Evolutionary conservation across 306 rosid genomes (phyloP).

Genomic region (Dalbergia cultrata): DNA sequence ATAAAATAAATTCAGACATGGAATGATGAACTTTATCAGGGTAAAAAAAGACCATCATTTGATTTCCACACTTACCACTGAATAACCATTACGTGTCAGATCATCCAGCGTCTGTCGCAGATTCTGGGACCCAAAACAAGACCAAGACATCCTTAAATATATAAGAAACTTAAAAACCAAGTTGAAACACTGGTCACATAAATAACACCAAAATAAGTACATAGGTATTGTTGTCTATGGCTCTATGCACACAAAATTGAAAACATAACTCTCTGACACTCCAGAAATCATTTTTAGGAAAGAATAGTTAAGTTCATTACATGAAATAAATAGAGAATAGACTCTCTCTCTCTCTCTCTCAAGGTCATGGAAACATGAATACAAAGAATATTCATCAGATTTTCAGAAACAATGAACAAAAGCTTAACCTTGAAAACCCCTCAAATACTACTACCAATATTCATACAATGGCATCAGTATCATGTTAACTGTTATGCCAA

Average conservation of each 20-base stretch:
- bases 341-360: too few species aligned
- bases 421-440: background rate
- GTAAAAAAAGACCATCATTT: slow-evolving; percentile 6
- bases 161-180: too few species aligned
- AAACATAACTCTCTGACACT: too few species aligned
- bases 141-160: slow-evolving; percentile 39
- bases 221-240: background rate
- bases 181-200: background rate
- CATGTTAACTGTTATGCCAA: slow-evolving; percentile 5
- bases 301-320: background rate
- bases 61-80: slow-evolving; percentile 78
- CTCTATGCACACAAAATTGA: background rate
- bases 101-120: slow-evolving; percentile 97
- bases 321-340: background rate
- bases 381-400: slow-evolving; percentile 4
- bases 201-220: background rate
- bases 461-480: background rate
- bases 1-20: slow-evolving; percentile 3
- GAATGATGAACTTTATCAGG: background rate
- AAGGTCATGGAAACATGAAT: background rate
- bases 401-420: slow-evolving; percentile 2
- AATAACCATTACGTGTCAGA: slow-evolving; percentile 81
- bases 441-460: background rate
- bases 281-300: too few species aligned
- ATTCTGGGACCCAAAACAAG: slow-evolving; percentile 67